These are phyloP conservation scores for Prunus mira DNA, from an alignment of 306 rosid species.

Conservation along the genomic window DNA sequence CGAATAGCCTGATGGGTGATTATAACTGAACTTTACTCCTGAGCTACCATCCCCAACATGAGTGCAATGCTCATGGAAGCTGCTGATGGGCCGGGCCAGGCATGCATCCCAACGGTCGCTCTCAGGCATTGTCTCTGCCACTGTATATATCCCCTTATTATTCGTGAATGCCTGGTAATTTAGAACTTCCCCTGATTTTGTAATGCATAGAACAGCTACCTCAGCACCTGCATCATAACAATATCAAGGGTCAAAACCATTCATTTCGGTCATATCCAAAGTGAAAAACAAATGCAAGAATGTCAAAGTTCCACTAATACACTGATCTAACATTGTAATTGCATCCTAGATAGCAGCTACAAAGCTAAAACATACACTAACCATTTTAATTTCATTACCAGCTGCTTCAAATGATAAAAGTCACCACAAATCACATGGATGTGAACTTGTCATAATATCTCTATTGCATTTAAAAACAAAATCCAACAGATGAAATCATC, in stretches of 20 bases:
- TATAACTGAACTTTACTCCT: constrained; percentile 82
- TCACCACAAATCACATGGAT: not conserved
- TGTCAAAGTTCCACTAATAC: not conserved
- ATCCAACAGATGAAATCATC: not conserved
- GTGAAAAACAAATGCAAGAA: not conserved
- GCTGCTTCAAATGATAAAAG: not conserved
- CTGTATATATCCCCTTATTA: constrained; percentile 69
- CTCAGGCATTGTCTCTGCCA: constrained; percentile 93
- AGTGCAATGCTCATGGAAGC: constrained; percentile 86
- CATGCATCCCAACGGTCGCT: constrained; percentile 96
- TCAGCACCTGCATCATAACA: constrained; percentile 68
- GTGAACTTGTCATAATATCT: not conserved
- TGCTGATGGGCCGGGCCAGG: constrained; percentile 88
- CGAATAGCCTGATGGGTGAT: constrained; percentile 78
- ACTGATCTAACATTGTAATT: not conserved
- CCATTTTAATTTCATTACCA: not conserved
- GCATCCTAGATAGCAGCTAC: not conserved
- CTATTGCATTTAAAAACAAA: not conserved
- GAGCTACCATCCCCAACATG: constrained; percentile 58
- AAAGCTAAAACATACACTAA: not conserved
- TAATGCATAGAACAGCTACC: constrained; percentile 94
- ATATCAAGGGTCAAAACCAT: not conserved
- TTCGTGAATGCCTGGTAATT: constrained; percentile 91
- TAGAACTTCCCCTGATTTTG: constrained; percentile 86
- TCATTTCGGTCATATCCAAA: not conserved